Base-by-base conservation (phyloP, 495 filamentous ascomycete species). In the Daldinia childiae region DNA sequence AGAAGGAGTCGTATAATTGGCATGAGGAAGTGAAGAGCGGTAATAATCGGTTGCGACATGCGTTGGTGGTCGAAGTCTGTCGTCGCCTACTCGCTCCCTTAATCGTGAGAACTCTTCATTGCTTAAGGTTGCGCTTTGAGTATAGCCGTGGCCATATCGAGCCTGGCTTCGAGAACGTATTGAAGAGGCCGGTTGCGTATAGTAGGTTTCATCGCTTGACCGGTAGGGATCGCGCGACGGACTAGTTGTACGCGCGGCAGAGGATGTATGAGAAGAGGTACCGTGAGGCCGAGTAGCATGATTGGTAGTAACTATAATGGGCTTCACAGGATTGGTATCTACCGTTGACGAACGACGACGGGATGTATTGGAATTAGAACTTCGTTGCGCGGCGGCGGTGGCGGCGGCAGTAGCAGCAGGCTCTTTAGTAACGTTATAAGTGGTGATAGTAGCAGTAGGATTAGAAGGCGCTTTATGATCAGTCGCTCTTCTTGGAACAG, bases 161-260 rank as follows among this genome's bases (percentile, higher is more conserved):
- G 77, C 68, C 17, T 71, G 66, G 38, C 74, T 72, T 26, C 82
- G 78, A 36, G 77, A 68, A 26, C 78, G 81, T 15, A 82, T 81
- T 39, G 86, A 86, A 15, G 82, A 82, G 19, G 85, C 85, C 0
- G 86, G 86, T 74, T 82, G 77, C 27, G 84, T 68, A 66, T 84
- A 85, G 76, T 84, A 87, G 17, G 82, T 75, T 52, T 85, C 84
- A 41, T 87, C 85, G 72, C 80, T 83, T 21, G 79, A 77, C 11
- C 85, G 81, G 72, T 83, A 84, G 21, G 82, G 74, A 64, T 87
- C 83, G 58, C 81, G 79, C 58, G 79, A 69, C 29, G 86, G 85
- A 62, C 84, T 87, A 8, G 69, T 64, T 4, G 79, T 64, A 34
- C 82, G 79, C 34, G 71, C 76, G 26, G 78, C 66, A 43, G 78